Evolutionary conservation across 148 eudicot genomes (phyloP), one percentile per base, ranked within the genome.

Genomic region (Persicaria tinctoria): DNA sequence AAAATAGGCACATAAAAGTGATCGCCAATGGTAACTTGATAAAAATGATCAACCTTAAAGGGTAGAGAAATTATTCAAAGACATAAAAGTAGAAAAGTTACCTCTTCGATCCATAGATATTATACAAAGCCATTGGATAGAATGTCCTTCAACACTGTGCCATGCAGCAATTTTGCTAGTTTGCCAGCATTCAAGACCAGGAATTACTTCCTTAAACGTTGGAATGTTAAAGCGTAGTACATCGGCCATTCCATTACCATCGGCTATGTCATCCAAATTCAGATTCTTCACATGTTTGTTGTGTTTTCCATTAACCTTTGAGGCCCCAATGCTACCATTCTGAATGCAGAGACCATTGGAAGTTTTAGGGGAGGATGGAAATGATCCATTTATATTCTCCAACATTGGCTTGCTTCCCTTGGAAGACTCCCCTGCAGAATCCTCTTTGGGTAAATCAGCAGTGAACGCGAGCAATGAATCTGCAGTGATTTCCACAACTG

Each of bases 131-230:
- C 97, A 94, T 76, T 88, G 90, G 78, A 94, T 80, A 18, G 96
- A 90, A 70, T 89, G 87, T 38, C 98, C 96, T 83, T 91, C 97
- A 64, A 87, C 79, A 82, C 86, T 79, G 80, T 92, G 91, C 97
- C 98, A 94, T 75, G 90, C 89, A 76, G 87, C 90, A 86, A 94
- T 85, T 76, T 91, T 91, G 82, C 85, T 77, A 60, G 89, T 83
- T 81, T 82, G 90, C 98, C 98, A 94, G 71, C 85, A 79, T 77
- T 94, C 97, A 32, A 94, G 75, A 64, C 93, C 91, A 66, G 98
- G 97, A 75, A 94, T 75, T 13, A 86, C 88, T 76, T 90, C 97
- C 78, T 83, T 88, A 78, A 87, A 85, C 83, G 80, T 82, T 45
- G 90, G 84, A 51, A 84, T 87, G 78, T 89, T 87, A 76, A 88